phyloP scores from a whole-genome alignment of 768 basidiomycete species.

The Russula vinacea region DNA sequence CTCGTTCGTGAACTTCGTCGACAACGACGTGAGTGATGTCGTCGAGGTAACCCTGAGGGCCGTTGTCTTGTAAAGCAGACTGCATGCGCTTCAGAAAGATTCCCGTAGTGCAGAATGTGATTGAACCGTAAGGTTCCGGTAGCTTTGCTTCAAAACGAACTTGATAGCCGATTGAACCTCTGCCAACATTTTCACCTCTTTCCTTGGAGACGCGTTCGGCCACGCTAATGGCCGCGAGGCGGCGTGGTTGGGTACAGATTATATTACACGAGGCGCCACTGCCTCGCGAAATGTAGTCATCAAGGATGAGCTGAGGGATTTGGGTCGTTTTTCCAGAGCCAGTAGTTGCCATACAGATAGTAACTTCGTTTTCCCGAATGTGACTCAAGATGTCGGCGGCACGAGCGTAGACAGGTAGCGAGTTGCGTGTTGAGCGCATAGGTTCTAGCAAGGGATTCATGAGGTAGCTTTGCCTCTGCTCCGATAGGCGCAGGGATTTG shows the following conservation, averaged over 20 bases:
- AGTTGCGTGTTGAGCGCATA: constrained; percentile 63
- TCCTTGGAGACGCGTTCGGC: constrained; percentile 90
- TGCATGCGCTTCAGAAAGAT: constrained; percentile 87
- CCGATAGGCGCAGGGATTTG: constrained; percentile 58
- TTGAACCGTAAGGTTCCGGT: constrained; percentile 75
- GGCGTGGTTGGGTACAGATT: constrained; percentile 89
- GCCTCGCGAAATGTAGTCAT: constrained; percentile 73
- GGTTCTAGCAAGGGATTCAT: constrained; percentile 54
- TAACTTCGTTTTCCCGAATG: constrained; percentile 75
- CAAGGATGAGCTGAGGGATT: constrained; percentile 87
- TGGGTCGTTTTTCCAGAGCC: constrained; percentile 96
- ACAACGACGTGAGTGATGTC: constrained; percentile 86
- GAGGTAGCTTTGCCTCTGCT: constrained; percentile 57
- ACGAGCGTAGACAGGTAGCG: constrained; percentile 74
- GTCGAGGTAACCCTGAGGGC: constrained; percentile 50
- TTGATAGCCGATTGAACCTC: constrained; percentile 76
- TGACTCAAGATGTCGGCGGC: constrained; percentile 63
- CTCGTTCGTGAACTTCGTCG: constrained; percentile 95
- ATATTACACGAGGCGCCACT: constrained; percentile 84
- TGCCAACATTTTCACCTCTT: constrained; percentile 68
- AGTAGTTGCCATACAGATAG: constrained; percentile 84
- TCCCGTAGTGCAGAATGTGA: constrained; percentile 93
- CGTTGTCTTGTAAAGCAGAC: constrained; percentile 54
- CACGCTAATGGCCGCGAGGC: constrained; percentile 88
- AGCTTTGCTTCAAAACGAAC: constrained; percentile 84